A percentile compares a stretch with the other conserved stretches of the same genome.
phyloP scores from a whole-genome alignment of 2,329 filamentous ascomycete species.

The Rhynchosporium secalis region DNA sequence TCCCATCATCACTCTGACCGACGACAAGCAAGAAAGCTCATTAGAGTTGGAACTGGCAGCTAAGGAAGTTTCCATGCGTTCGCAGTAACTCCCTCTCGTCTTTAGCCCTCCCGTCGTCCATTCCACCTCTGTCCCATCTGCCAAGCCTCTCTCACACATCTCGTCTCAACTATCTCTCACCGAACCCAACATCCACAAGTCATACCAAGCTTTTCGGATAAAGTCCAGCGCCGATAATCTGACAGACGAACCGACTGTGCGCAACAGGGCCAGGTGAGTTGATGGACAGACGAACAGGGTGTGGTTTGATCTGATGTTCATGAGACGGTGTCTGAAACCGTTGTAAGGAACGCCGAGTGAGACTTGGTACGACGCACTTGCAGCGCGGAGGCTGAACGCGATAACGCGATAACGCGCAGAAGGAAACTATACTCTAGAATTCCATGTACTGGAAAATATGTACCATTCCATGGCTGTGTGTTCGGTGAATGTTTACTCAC shows the following conservation, averaged over 20 bases:
- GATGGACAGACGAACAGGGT: neutral
- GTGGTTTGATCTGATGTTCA: conserved; percentile 9
- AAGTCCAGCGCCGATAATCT: too few species aligned
- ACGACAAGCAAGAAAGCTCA: too few species aligned
- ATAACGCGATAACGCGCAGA: neutral
- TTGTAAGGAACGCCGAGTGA: neutral
- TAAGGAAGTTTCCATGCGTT: too few species aligned
- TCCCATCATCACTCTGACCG: too few species aligned
- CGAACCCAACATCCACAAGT: neutral
- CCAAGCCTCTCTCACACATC: conserved; percentile 6
- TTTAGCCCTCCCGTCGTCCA: neutral
- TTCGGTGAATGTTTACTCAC: too few species aligned
- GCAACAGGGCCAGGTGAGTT: neutral
- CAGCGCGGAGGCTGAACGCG: neutral
- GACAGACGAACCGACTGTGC: conserved; percentile 9
- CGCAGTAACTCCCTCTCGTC: too few species aligned
- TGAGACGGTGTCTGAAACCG: conserved; percentile 10
- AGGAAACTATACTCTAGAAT: neutral
- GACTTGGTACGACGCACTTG: neutral
- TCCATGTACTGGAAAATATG: too few species aligned
- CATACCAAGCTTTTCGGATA: conserved; percentile 8
- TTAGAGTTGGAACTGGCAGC: too few species aligned
- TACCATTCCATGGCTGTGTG: too few species aligned
- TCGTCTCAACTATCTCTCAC: conserved; percentile 1
- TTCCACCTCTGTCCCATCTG: neutral